phyloP scores from a whole-genome alignment of 1,284 basidiomycete genomes.

The Phellopilus nigrolimitatus region DNA sequence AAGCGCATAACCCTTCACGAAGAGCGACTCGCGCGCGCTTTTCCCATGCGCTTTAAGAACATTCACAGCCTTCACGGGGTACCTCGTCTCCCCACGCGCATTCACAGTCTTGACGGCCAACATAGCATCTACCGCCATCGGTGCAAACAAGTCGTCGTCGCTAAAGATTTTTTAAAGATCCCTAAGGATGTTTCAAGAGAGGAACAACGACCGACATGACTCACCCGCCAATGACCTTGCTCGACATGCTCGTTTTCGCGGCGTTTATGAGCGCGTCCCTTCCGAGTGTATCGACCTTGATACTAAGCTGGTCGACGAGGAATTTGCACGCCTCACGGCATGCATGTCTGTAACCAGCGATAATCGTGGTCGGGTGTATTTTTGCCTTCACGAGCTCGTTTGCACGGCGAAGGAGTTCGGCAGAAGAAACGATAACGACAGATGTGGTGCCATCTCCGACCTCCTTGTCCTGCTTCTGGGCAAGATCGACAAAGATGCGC shows the following conservation, averaged over 20 bases:
- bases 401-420: constrained; percentile 91
- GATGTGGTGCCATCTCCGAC: constrained; percentile 99
- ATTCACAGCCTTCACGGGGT: constrained; percentile 99
- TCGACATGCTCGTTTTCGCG: constrained; percentile 98
- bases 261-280: constrained; percentile 93
- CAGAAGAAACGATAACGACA: constrained; percentile 96
- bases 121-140: constrained; percentile 99
- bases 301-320: constrained; percentile 95
- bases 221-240: constrained; percentile 96
- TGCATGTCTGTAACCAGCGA: constrained; percentile 96
- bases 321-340: constrained; percentile 98
- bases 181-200: constrained; percentile 2
- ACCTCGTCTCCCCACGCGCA: constrained; percentile 93
- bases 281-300: constrained; percentile 91
- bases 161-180: constrained; percentile 37
- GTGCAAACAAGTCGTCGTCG: constrained; percentile 97
- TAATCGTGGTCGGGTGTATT: constrained; percentile 99
- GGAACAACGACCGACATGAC: constrained; percentile 30
- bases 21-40: constrained; percentile 92
- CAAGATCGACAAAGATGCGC: constrained; percentile 95
- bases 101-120: constrained; percentile 95
- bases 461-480: constrained; percentile 99
- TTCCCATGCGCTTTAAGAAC: constrained; percentile 98
- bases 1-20: constrained; percentile 95
- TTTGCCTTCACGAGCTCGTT: constrained; percentile 98